Base-by-base conservation (phyloP, 495 filamentous ascomycete genomes). In the Pyrenopolyporus hunteri region DNA sequence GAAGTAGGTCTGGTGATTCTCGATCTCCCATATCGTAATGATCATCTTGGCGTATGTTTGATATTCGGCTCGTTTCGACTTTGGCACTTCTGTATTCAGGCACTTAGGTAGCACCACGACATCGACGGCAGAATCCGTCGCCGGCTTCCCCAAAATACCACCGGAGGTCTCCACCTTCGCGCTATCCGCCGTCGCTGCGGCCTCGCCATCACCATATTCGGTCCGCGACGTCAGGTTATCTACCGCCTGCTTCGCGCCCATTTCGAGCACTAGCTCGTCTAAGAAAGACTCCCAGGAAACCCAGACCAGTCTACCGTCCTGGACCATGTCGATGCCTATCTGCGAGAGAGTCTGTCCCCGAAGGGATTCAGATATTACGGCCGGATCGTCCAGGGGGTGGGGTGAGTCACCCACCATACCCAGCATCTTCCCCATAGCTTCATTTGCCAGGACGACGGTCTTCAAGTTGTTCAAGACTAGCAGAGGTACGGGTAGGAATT, bases 401-500 rank as follows among this genome's bases (percentile, higher is more conserved):
- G 58, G 59, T 17, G 64, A 55, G n/a, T 73, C 70, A 13, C 63
- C 45, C 9, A 78, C 73, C 52, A 86, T 70, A 10, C 80, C 82
- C 31, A 91, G 69, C 52, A 90, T 63, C 42, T 82, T 76, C 16
- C 82, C 83, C 86, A 89, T 87, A 10, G 87, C 85, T 45, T 89
- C 87, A 67, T 90, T 90, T 6, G 87, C 87, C 13, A 90, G 66
- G 3, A 88, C 76, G 1, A 90, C 78, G 0, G 83, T 87, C 71
- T 89, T 90, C 36, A 80, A 46, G 29, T 76, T 78, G 13, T 81
- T 83, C 32, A 89, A 70, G 1, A 90, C 82, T 14, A 91, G 64
- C 14, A 89, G 64, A 2, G 88, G 88, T 17, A 86, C 83, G 1
- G 87, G 88, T 11, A 90, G 77, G 61, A 87, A 88, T 68, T 89